A percentile compares a stretch with the other conserved stretches of the same genome.
Evolutionary conservation across 2,329 filamentous ascomycete species (phyloP).

Genomic region (Hymenotorrendiella dingleyae): DNA sequence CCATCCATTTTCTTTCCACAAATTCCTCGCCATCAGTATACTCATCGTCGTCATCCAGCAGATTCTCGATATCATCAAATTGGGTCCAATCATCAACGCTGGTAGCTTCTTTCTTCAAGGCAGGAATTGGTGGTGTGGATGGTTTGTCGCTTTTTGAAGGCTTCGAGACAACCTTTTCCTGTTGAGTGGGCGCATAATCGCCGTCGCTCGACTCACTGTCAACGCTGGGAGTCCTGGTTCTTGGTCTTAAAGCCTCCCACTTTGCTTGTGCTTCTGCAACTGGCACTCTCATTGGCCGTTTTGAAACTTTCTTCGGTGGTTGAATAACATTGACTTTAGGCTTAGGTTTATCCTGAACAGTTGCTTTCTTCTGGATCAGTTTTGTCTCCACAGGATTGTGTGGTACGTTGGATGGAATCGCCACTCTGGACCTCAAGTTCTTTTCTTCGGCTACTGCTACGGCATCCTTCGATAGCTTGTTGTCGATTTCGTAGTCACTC

Average conservation of each 20-base stretch:
- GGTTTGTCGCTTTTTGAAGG: neutral
- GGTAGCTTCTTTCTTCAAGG: slow-evolving; percentile 44
- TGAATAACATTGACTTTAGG: no score
- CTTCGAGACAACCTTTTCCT: neutral
- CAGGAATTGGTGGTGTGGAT: slow-evolving; percentile 26
- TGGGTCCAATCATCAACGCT: slow-evolving; percentile 44
- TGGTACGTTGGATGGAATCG: slow-evolving; percentile 11
- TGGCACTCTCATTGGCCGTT: slow-evolving; percentile 18
- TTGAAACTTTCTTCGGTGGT: slow-evolving; percentile 8
- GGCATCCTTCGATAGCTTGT: slow-evolving; percentile 9
- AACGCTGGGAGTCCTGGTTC: slow-evolving; percentile 7
- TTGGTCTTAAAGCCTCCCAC: slow-evolving; percentile 26
- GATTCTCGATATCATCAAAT: slow-evolving; percentile 57
- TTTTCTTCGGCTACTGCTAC: slow-evolving; percentile 16
- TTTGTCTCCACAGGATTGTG: slow-evolving; percentile 13
- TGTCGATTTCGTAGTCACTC: slow-evolving; percentile 38
- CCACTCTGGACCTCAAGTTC: slow-evolving; percentile 12
- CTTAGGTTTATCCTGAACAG: slow-evolving; percentile 15
- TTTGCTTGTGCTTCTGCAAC: slow-evolving; percentile 22
- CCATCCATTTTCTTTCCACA: slow-evolving; percentile 64
- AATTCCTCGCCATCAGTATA: slow-evolving; percentile 53
- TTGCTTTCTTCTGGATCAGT: slow-evolving; percentile 11
- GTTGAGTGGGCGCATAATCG: neutral
- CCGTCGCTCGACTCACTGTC: slow-evolving; percentile 7
- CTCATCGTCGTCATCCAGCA: slow-evolving; percentile 35